Base-by-base conservation (phyloP, 495 filamentous ascomycete genomes). In the Aspergillus mulundensis region DNA sequence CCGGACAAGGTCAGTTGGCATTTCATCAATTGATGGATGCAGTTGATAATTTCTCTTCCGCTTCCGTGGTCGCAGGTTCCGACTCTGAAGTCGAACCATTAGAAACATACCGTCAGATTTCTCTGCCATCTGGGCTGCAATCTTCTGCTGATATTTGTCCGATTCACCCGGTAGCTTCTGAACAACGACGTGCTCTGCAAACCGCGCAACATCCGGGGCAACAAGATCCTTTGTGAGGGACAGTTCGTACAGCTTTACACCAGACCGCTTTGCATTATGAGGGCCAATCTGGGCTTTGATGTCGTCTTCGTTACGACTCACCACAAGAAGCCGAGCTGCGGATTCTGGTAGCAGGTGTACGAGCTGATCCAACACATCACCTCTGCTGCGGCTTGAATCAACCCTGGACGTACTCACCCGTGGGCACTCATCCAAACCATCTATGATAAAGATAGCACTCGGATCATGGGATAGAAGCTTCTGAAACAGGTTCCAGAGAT, bases 101-200 rank as follows among this genome's bases (percentile, higher is more conserved):
- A 48, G 45, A 16, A 48, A 48, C 45, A 48, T 48, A 18, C 45
- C 45, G 7, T 48, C 45, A n/a, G 25, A 24, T n/a, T 48, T 48
- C 7, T 18, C 45, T 11, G 45, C 45, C 8, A 25, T 25, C 25
- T 48, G 30, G 14, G 11, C 45, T 30, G 45, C 45, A 24, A 48
- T 14, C 25, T 48, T 2, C 15, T 24, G 3, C 5, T 25, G 45
- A 25, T 32, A 11, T 7, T 48, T 15, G 1, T 48, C 45, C 15
- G 45, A 25, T 32, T 48, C 34, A 4, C 34, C 30, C 2, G n/a
- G 25, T 25, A 48, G 25, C 25, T 48, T 48, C 7, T 32, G 19
- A 25, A 32, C 25, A 34, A 48, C 16, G 12, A 48, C 45, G 30
- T 34, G 45, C n/a, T 25, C 25, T 28, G 25, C 25, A 28, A 28